Percentiles rank a stretch among this genome's conserved stretches.
Evolutionary conservation across 768 basidiomycete species (phyloP).

Genomic region (Epithele typhae): DNA sequence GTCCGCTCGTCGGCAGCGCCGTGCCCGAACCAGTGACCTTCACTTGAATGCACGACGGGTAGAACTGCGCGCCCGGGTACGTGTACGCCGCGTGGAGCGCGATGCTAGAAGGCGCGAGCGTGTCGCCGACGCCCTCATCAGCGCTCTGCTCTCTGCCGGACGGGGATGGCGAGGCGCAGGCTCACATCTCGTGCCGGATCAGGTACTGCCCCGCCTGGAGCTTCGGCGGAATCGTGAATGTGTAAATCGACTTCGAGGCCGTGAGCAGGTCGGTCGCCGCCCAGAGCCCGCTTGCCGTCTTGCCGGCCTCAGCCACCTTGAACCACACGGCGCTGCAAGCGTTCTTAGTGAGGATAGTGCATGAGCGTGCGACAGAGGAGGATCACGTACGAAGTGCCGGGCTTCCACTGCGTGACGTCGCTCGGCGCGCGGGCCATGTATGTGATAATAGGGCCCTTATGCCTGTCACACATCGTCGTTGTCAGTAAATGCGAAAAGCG

Average conservation of each 20-base stretch:
- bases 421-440: constrained; percentile 44
- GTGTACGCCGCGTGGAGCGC: constrained; percentile 36
- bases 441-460: constrained; percentile 39
- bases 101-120: constrained; percentile 31
- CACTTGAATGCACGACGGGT: constrained; percentile 44
- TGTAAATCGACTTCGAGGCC: constrained; percentile 38
- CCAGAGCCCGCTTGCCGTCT: constrained; percentile 40
- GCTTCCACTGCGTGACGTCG: constrained; percentile 40
- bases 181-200: constrained; percentile 44
- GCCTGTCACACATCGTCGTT: background rate
- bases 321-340: constrained; percentile 44
- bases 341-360: no score
- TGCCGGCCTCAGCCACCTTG: constrained; percentile 46
- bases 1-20: constrained; percentile 34
- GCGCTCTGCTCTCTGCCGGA: no score
- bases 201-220: constrained; percentile 46
- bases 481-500: no score
- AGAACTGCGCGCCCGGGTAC: constrained; percentile 42
- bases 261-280: constrained; percentile 38
- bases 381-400: constrained; percentile 32
- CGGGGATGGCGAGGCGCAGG: no score
- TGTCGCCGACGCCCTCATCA: no score
- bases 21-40: constrained; percentile 43
- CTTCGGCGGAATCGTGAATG: constrained; percentile 43
- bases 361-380: no score